A percentile compares a stretch with the other conserved stretches of the same genome.
phyloP scores from a whole-genome alignment of 768 basidiomycete genomes.

The Pleurotus eryngii region DNA sequence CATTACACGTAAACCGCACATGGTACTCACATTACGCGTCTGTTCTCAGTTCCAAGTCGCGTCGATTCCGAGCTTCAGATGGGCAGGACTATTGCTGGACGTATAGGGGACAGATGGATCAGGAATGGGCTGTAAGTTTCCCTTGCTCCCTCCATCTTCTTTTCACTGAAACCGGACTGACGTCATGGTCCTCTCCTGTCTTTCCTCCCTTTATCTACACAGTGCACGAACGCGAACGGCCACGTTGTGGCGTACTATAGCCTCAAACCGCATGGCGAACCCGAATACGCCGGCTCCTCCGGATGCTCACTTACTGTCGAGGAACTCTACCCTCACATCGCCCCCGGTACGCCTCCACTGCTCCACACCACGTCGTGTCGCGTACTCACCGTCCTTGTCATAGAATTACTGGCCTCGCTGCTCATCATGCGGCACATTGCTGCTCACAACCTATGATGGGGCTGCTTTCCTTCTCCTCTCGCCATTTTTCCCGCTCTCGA shows the following conservation, averaged over 20 bases:
- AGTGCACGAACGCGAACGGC: conserved; percentile 56
- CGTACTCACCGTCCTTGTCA: conserved; percentile 6
- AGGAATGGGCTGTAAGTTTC: conserved; percentile 63
- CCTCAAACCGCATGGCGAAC: conserved; percentile 52
- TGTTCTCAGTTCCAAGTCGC: conserved; percentile 33
- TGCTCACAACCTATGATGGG: conserved; percentile 32
- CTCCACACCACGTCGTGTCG: neutral
- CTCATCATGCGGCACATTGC: conserved; percentile 65
- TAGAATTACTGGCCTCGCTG: conserved; percentile 60
- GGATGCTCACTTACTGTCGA: conserved; percentile 64
- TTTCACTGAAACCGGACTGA: neutral
- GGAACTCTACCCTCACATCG: conserved; percentile 54
- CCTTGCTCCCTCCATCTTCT: neutral
- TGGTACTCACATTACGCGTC: neutral
- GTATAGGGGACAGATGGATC: conserved; percentile 39
- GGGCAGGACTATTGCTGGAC: conserved; percentile 62
- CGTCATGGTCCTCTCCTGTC: neutral
- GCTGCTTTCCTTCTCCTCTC: no score
- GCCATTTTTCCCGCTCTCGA: no score
- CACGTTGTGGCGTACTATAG: conserved; percentile 59
- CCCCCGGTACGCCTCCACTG: conserved; percentile 42
- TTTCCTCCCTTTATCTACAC: conserved; percentile 2
- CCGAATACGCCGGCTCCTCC: conserved; percentile 49
- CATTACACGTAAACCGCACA: neutral
- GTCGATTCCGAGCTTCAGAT: conserved; percentile 59